Percentiles rank a stretch among this genome's conserved stretches.
phyloP scores from a whole-genome alignment of 2,329 filamentous ascomycete species.

The Ophiostoma triangulosporum region DNA sequence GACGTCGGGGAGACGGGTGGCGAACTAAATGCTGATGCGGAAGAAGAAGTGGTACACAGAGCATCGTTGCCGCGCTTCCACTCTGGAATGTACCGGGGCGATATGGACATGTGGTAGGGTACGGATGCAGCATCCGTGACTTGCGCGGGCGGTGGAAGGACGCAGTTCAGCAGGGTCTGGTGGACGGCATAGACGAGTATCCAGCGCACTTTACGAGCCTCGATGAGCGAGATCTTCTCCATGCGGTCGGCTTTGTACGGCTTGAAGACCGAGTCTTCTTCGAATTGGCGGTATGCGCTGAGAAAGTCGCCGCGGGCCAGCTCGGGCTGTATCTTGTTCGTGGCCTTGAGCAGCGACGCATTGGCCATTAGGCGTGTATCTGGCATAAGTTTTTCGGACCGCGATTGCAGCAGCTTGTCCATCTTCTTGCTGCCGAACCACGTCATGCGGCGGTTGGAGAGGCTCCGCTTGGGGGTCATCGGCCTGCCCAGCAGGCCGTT shows the following conservation, averaged over 20 bases:
- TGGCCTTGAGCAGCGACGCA: conserved; percentile 37
- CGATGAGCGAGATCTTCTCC: conserved; percentile 45
- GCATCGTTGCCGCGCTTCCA: conserved; percentile 23
- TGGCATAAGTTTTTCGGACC: conserved; percentile 27
- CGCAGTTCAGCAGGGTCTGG: conserved; percentile 57
- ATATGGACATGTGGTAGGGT: conserved; percentile 41
- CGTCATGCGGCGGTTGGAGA: conserved; percentile 20
- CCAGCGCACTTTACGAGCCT: conserved; percentile 68
- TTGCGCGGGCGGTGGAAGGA: conserved; percentile 29
- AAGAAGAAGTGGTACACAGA: background rate
- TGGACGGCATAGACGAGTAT: conserved; percentile 60
- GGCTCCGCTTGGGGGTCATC: background rate
- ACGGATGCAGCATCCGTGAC: conserved; percentile 42
- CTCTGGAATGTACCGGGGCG: conserved; percentile 29
- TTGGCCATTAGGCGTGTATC: conserved; percentile 37
- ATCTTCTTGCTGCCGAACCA: conserved; percentile 26
- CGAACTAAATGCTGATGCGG: background rate
- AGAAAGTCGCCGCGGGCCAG: conserved; percentile 44
- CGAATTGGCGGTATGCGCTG: conserved; percentile 55
- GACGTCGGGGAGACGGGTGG: background rate
- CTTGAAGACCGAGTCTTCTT: conserved; percentile 40
- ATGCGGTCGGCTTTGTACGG: conserved; percentile 39
- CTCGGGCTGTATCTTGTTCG: conserved; percentile 28
- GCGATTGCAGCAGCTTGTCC: conserved; percentile 9
- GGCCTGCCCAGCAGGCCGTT: background rate